Evolutionary conservation across 768 basidiomycete species (phyloP).

Genomic region (Leucocoprinus birnbaumii): DNA sequence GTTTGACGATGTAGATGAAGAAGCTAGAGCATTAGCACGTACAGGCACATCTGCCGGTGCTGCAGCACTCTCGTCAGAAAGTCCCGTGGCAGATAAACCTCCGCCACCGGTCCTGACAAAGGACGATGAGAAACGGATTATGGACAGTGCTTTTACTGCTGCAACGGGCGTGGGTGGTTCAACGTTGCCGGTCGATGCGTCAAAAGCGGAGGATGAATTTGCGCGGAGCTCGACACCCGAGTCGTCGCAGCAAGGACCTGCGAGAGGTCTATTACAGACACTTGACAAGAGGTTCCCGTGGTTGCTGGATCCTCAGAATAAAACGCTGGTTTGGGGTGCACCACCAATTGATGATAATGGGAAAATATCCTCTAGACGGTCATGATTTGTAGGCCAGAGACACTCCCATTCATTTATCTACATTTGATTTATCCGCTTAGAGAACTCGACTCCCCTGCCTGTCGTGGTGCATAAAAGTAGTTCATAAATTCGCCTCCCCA

Average conservation of each 20-base stretch:
- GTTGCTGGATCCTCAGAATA: slow-evolving; percentile 56
- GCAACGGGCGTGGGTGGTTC: background rate
- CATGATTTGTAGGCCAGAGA: background rate
- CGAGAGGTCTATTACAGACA: slow-evolving; percentile 43
- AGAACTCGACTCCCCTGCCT: background rate
- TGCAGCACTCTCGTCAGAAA: background rate
- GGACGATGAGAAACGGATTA: slow-evolving; percentile 5
- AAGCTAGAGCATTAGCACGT: slow-evolving; percentile 51
- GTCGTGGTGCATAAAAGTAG: background rate
- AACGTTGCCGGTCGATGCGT: background rate
- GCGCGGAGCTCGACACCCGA: background rate
- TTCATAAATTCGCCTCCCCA: background rate
- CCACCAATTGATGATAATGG: slow-evolving; percentile 62
- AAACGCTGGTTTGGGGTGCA: slow-evolving; percentile 72
- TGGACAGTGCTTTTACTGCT: slow-evolving; percentile 7
- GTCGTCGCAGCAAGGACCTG: slow-evolving; percentile 10
- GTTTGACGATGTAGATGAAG: slow-evolving; percentile 84
- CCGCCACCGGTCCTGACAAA: background rate
- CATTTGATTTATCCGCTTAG: background rate
- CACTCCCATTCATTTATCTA: background rate
- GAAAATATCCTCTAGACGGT: slow-evolving; percentile 1
- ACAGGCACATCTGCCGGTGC: slow-evolving; percentile 9
- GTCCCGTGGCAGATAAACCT: background rate
- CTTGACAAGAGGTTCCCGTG: slow-evolving; percentile 44
- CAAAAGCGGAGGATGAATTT: slow-evolving; percentile 4